phyloP scores from a whole-genome alignment of 306 rosid genomes.

The Vigna nakashimae region DNA sequence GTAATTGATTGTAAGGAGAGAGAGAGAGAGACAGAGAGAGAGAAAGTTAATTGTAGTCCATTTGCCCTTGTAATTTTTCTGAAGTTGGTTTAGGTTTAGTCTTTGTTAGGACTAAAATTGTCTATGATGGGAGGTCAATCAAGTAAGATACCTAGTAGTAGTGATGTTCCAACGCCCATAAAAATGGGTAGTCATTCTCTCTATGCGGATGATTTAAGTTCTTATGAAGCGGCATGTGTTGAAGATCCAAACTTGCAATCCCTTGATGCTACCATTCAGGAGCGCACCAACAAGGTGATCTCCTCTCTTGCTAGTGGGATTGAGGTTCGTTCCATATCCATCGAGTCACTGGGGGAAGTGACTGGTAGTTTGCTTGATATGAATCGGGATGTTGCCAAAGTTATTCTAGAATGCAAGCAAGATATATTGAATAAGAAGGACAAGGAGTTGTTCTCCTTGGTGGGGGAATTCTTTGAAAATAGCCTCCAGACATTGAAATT shows the following conservation, averaged over 20 bases:
- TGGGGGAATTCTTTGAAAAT: conserved; percentile 71
- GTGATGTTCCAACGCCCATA: conserved; percentile 47
- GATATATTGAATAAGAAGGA: conserved; percentile 77
- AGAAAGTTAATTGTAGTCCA: not conserved
- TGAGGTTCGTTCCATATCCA: conserved; percentile 66
- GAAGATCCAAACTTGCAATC: conserved; percentile 68
- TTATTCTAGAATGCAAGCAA: conserved; percentile 69
- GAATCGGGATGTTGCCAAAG: conserved; percentile 77
- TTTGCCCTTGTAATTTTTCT: not conserved
- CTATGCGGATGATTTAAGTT: conserved; percentile 62
- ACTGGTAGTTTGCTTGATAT: conserved; percentile 73
- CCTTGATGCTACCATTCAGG: conserved; percentile 70
- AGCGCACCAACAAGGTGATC: conserved; percentile 72
- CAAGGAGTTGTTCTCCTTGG: conserved; percentile 58
- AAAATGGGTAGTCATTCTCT: conserved; percentile 54
- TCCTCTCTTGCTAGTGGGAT: conserved; percentile 67
- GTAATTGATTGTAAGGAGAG: conserved; percentile 7
- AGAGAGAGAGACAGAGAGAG: not conserved
- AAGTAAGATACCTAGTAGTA: conserved; percentile 54
- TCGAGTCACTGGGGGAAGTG: conserved; percentile 74
- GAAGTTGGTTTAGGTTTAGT: conserved; percentile 31
- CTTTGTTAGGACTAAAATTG: conserved; percentile 26
- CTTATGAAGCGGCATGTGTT: conserved; percentile 82
- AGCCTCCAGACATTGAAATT: conserved; percentile 73
- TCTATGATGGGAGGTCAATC: conserved; percentile 76